Base-by-base conservation (phyloP, 2,329 filamentous ascomycete species). In the Chalaropsis ovoidea region DNA sequence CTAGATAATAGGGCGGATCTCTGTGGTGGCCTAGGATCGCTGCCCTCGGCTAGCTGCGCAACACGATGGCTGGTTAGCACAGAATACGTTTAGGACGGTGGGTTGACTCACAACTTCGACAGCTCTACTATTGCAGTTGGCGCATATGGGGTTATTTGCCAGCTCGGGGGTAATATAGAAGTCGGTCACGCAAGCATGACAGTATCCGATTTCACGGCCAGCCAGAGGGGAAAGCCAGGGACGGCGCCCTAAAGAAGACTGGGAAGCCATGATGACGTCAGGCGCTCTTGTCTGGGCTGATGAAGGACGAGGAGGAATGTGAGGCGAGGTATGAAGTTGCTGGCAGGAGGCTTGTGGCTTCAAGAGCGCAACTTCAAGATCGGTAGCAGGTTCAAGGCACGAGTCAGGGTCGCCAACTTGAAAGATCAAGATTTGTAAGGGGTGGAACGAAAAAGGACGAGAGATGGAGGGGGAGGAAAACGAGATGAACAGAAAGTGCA, bases 101-200 rank as follows among this genome's bases (percentile, higher is more conserved):
- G 52, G 19, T 41, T 13, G 24, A 79, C 87, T 72, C 79, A 95
- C 92, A 71, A 97, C 90, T 77, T 99, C 92, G 17, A 85, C 90
- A 70, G 90, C 86, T 22, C 95, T 90, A 45, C 85, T 85, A 3
- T 80, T 73, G 73, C 94, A 99, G n/a, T 77, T 75, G 17, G 91
- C 90, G 73, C 94, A 99, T 17, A 77, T 77, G 1, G 95, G 76
- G 31, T 77, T 86, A 69, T 82, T 79, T 69, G 88, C 82, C 67
- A 89, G 83, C 67, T 84, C 61, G 42, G 42, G 24, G 10, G 61
- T n/a, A 31, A 62, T 80, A 72, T 87, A 89, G 90, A 91, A 97
- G 74, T 96, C 87, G 69, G 88, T 77, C 63, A 81, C 74, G 77
- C 94, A 97, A 68, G 81, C 77, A 75, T 97, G 90, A 75, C 94